Evolutionary conservation across 371 early-diverging fungal species (phyloP).

Genomic region (Neoconidiobolus thromboides): DNA sequence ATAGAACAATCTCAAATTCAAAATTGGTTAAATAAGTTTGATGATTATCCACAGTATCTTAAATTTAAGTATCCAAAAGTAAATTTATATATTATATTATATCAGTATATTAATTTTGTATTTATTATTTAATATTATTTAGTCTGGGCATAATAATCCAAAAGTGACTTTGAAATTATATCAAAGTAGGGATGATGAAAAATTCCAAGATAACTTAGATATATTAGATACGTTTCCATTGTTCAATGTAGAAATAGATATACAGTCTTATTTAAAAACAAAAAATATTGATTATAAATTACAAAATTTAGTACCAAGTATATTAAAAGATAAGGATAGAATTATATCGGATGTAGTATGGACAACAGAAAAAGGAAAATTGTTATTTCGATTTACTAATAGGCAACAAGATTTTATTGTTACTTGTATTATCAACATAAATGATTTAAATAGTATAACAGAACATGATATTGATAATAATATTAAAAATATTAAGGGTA

Average conservation of each 20-base stretch:
- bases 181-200: constrained; percentile 12
- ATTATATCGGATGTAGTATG: constrained; percentile 4
- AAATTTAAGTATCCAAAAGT: constrained; percentile 8
- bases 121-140: background rate
- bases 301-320: background rate
- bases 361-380: background rate
- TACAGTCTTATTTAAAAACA: no score
- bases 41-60: constrained; percentile 1
- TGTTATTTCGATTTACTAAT: background rate
- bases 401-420: background rate
- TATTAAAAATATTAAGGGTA: background rate
- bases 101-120: background rate
- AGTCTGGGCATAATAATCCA: constrained; percentile 61
- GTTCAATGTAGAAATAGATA: no score
- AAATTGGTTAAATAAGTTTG: background rate
- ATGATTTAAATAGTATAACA: background rate
- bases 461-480: background rate
- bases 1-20: background rate
- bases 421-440: background rate
- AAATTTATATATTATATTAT: background rate
- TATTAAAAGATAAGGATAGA: background rate
- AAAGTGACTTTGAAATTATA: constrained; percentile 50
- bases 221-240: no score
- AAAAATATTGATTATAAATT: no score
- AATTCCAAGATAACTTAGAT: no score